Evolutionary conservation across 352 stramenopile species (phyloP), one percentile per base, ranked within the genome.

Genomic region (Pythium dissimile): DNA sequence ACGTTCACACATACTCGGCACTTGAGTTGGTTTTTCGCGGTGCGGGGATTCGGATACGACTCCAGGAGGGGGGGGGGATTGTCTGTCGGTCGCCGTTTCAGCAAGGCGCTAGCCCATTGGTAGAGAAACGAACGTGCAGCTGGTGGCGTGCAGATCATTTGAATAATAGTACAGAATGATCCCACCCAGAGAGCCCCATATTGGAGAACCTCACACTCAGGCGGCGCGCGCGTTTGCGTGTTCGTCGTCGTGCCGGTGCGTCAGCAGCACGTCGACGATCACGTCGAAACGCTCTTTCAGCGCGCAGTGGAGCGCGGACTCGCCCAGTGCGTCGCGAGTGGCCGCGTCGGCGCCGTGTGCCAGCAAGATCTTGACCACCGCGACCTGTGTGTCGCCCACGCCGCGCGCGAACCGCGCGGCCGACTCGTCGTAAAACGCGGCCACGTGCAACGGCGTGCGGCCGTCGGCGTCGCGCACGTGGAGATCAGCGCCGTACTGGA

Each of bases 401-500:
- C 43, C 35, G 8, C 37, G 15, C 0, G 58, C 58, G 18, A 66
- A 66, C 13, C 58, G 49, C n/a, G 50, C 58, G 1, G 58, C 58
- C 20, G 58, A 66, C 50, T 66, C 58, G 49, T 66, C 58, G 23
- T 34, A 55, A 50, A 60, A 66, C 18, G 49, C 58, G 1, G 58
- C 58, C 1, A 51, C 37, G 43, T 66, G 64, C 5, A 72, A 52
- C 18, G 54, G 41, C 23, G 64, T 68, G 16, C 48, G 38, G 0
- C 52, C 64, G 2, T 65, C 53, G 16, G 24, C 13, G 54, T 72
- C 64, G 15, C 54, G 50, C 27, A 57, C 51, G 34, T 75, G 44
- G 18, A 78, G 47, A 0, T 48, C 21, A 1, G 67, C 67, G 11
- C 67, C 67, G 23, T 51, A 49, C 24, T 60, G 52, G 12, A 78